Conservation (phyloP, 1,284 basidiomycete species). For the Wallemia hederae region DNA sequence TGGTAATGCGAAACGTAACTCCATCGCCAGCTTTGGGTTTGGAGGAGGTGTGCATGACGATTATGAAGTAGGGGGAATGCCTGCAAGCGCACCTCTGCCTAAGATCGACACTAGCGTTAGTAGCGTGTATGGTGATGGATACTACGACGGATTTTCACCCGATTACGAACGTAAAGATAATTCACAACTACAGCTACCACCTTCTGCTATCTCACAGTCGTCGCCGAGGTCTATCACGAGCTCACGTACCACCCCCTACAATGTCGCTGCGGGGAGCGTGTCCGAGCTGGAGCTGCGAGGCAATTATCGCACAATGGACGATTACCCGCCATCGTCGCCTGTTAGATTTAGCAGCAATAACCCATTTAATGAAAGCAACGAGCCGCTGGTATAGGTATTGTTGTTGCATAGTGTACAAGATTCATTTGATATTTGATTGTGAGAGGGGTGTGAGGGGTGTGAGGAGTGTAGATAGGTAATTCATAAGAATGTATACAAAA, state of each 20-base stretch:
- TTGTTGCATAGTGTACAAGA: too few species aligned
- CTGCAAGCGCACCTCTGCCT: background rate
- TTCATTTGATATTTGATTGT: too few species aligned
- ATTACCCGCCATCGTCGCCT: background rate
- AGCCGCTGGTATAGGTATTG: background rate
- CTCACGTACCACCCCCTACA: background rate
- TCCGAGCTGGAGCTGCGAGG: background rate
- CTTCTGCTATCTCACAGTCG: background rate
- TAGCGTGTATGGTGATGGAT: background rate
- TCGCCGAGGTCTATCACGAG: background rate
- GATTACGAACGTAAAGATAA: too few species aligned
- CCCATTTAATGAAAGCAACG: background rate
- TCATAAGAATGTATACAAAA: too few species aligned
- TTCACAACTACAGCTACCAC: background rate
- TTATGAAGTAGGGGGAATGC: background rate
- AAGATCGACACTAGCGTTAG: background rate
- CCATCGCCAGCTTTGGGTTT: background rate
- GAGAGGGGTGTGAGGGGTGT: too few species aligned
- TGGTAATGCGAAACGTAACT: too few species aligned
- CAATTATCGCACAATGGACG: background rate
- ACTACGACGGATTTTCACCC: background rate
- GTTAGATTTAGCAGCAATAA: background rate
- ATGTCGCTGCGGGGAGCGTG: background rate
- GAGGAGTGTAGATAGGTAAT: too few species aligned
- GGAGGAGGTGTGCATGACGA: too few species aligned